Conservation (phyloP, 2,329 filamentous ascomycete species). For the Xylariomycetidae sp. region DNA sequence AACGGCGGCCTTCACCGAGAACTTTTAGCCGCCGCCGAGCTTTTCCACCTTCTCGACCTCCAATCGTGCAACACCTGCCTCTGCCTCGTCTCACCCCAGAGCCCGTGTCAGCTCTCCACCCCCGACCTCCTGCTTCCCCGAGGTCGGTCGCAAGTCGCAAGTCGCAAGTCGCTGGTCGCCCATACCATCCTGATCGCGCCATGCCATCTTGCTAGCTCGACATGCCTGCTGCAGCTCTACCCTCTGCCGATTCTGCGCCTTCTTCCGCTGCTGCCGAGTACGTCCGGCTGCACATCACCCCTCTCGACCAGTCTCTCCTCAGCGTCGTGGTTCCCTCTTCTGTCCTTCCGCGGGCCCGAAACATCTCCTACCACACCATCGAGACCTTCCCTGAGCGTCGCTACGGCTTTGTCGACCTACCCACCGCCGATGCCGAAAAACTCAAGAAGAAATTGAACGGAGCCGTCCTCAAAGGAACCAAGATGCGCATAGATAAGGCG, state of each 20-base stretch:
- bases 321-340: conserved; percentile 65
- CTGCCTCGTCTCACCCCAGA: too few species aligned
- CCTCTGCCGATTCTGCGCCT: conserved; percentile 8
- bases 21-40: too few species aligned
- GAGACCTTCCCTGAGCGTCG: conserved; percentile 84
- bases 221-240: conserved; percentile 15
- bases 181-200: too few species aligned
- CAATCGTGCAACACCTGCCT: too few species aligned
- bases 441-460: conserved; percentile 88
- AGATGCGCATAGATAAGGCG: conserved; percentile 79
- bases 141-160: too few species aligned
- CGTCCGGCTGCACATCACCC: conserved; percentile 77
- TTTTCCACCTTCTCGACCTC: too few species aligned
- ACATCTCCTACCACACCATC: conserved; percentile 82
- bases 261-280: conserved; percentile 22
- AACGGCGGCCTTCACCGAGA: too few species aligned
- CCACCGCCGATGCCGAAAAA: conserved; percentile 77
- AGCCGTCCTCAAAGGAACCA: conserved; percentile 73
- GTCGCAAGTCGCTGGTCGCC: too few species aligned
- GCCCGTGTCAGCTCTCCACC: too few species aligned
- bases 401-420: conserved; percentile 87
- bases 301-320: conserved; percentile 70
- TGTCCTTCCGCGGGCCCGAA: conserved; percentile 59
- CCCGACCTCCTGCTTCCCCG: too few species aligned
- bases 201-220: conserved; percentile 8